A percentile compares a stretch with the other conserved stretches of the same genome.
Evolutionary conservation across 2,329 filamentous ascomycete genomes (phyloP).

Genomic region (Colletotrichum echinochloae): DNA sequence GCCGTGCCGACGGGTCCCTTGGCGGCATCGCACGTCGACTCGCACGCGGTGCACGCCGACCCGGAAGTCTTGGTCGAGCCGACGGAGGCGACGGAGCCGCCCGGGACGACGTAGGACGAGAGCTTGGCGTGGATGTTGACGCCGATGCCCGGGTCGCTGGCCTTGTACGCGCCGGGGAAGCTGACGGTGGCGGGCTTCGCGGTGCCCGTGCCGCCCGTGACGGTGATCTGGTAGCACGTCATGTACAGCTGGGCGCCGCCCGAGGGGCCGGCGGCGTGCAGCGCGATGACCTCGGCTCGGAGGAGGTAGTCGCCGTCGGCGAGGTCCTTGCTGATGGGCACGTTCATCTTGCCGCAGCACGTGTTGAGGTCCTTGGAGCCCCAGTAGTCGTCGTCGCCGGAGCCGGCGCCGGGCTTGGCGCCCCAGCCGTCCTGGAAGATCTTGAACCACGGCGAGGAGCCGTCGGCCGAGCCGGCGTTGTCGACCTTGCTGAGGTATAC

Average conservation of each 20-base stretch:
- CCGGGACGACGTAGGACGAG: conserved; percentile 56
- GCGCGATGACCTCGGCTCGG: conserved; percentile 61
- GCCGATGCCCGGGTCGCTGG: conserved; percentile 58
- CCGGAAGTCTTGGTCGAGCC: conserved; percentile 56
- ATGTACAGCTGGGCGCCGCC: conserved; percentile 55
- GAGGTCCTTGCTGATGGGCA: conserved; percentile 50
- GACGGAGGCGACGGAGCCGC: conserved; percentile 55
- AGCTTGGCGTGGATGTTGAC: conserved; percentile 61
- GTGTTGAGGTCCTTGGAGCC: conserved; percentile 55
- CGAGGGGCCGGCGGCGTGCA: conserved; percentile 55
- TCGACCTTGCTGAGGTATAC: conserved; percentile 64
- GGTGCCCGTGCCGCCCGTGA: conserved; percentile 44
- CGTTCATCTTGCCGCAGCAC: conserved; percentile 57
- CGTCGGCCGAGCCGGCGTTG: conserved; percentile 59
- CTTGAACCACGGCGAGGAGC: conserved; percentile 63
- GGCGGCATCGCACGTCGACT: conserved; percentile 53
- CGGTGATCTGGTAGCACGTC: conserved; percentile 53
- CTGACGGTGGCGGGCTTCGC: conserved; percentile 48
- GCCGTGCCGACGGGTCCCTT: conserved; percentile 46
- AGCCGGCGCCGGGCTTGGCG: conserved; percentile 47
- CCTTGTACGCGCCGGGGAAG: conserved; percentile 59
- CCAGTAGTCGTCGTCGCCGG: conserved; percentile 60
- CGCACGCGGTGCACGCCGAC: conserved; percentile 54
- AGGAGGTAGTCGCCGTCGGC: conserved; percentile 57
- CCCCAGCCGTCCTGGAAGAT: conserved; percentile 61